Base-by-base conservation (phyloP, 2,329 filamentous ascomycete genomes). In the Sporothrix protearum region DNA sequence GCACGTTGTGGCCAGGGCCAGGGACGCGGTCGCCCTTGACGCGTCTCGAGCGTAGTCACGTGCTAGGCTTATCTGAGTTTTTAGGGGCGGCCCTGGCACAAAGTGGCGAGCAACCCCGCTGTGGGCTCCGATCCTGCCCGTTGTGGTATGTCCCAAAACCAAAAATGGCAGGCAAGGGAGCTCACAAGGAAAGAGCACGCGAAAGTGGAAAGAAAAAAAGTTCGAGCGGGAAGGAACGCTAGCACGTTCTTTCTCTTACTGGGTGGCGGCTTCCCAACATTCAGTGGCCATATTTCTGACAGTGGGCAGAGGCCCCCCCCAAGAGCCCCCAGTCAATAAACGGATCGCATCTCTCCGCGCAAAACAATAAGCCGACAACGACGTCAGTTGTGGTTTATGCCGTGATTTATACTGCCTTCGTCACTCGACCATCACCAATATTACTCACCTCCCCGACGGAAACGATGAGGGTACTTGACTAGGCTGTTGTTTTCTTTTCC, bases 81-180 rank as follows among this genome's bases (percentile, higher is more conserved):
- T 47, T 30, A 16, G 39, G 14, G 19, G 10, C 19, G 45, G 64
- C 25, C 63, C 59, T 45, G 57, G 59, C 10, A 36, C 3, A 64
- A 30, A 30, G 63, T 68, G 49, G 66, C 64, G 28, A 51, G 45
- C 14, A 55, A 69, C 51, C 67, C 67, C 67, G 53, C 42, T 67
- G 64, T 64, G 59, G 42, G 42, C 66, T 63, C 71, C 71, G 71
- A 71, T 69, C 66, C 71, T 69, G 71, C 71, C 70, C 71, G 71
- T 64, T 3, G 7, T 9, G 14, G 25, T 16, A 53, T 9, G 25
- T 45, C 42, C 10, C 57, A 61, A 12, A 33, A 28, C 53, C 51
- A 55, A 25, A 9, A 67, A 59, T 42, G 39, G 39, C 39, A 10
- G 19, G 14, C 14, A 16, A 47, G 10, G 7, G 28, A 28, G 25